Base-by-base conservation (phyloP, 257 asterid species). In the Scutellaria minor region DNA sequence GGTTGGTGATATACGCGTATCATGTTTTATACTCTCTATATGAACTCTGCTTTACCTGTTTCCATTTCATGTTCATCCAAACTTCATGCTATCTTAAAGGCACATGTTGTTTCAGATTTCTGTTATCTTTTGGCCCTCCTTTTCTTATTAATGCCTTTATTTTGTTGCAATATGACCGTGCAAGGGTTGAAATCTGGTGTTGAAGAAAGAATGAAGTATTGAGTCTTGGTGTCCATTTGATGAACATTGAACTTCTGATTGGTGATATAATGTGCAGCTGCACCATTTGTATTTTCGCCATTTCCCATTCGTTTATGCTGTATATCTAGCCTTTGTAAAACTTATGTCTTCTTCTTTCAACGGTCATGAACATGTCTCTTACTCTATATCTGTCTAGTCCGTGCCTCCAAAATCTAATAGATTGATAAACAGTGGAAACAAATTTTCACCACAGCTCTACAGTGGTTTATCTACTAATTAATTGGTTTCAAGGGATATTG, bases 1-100 rank as follows among this genome's bases (percentile, higher is more conserved):
- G 99, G 99, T 93, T 66, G 54, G 77, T 53, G 3, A 11, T 31
- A 31, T 67, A 31, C 70, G 27, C 39, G 27, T 73, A 10, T 53
- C 44, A 70, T 64, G 46, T 68, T 58, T 55, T 15, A 15, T 40
- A 68, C 54, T 40, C 55, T 37, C 42, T 50, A 5, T n/a, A 59
- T 52, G 72, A 46, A 51, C 50, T 66, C 24, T 61, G 48, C 55
- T 45, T 66, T 58, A 37, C 14, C 18, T 62, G 22, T 55, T 51
- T 50, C 10, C 35, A 31, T n/a, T 70, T 37, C 57, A 46, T 68
- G 11, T 47, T 22, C 31, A 58, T 47, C 22, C 58, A 22, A 18
- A 46, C 57, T 46, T 41, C 37, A 62, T 22, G 54, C 66, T 52
- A 53, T 53, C 18, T 35, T 46, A 35, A 46, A 48, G 42, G 51